These are phyloP conservation scores for Mucor irregularis DNA, from an alignment of 371 early-diverging fungal genomes.

Conservation along the genomic window DNA sequence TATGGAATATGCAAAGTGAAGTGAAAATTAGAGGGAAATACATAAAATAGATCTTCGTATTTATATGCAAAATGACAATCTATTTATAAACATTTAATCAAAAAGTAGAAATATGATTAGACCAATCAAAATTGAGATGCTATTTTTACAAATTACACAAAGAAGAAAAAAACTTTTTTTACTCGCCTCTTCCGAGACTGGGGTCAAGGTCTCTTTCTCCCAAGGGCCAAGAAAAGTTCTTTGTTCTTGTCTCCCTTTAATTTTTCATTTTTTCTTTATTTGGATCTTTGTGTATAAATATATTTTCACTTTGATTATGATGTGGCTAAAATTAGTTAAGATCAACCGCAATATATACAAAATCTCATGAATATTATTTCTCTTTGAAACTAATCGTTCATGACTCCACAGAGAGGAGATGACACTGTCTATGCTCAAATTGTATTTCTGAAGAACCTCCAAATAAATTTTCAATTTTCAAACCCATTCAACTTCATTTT, in stretches of 20 bases:
- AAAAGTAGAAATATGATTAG: not conserved
- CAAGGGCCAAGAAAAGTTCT: not conserved
- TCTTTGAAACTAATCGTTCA: conserved; percentile 39
- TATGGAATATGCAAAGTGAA: not conserved
- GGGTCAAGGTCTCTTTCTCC: no score
- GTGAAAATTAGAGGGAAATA: not conserved
- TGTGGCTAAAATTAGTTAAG: not conserved
- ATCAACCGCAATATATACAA: not conserved
- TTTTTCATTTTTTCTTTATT: not conserved
- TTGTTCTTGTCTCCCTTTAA: not conserved
- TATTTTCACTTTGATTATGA: not conserved
- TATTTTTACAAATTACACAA: conserved; percentile 13
- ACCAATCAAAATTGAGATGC: conserved; percentile 6
- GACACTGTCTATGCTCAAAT: conserved; percentile 38
- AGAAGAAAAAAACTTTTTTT: no score
- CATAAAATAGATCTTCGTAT: not conserved
- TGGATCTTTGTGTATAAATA: not conserved
- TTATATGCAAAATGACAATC: not conserved
- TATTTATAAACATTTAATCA: not conserved
- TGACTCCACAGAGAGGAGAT: conserved; percentile 18
- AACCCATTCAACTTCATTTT: not conserved
- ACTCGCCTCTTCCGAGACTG: no score
- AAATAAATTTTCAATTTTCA: not conserved
- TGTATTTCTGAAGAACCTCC: conserved; percentile 5
- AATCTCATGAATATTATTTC: conserved; percentile 7